Percentiles rank a stretch among this genome's conserved stretches.
Conservation (phyloP, 352 stramenopile genomes). For the Phytophthora parvispora region DNA sequence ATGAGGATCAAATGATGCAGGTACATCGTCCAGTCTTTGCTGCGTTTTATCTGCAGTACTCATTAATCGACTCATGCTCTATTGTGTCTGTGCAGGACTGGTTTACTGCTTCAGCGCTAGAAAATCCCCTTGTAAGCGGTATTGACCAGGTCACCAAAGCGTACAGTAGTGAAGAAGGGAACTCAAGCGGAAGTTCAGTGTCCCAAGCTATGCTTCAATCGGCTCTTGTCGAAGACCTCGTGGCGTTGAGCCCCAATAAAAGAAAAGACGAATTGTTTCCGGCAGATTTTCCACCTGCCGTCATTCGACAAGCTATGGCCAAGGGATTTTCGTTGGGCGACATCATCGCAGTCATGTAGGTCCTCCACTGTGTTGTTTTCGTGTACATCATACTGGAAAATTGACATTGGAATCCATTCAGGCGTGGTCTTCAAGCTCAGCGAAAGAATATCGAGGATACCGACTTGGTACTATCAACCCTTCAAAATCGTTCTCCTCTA, state of each 20-base stretch:
- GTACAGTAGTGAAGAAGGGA: constrained; percentile 31
- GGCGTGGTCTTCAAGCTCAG: constrained; percentile 64
- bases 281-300: constrained; percentile 49
- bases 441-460: constrained; percentile 47
- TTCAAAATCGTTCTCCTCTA: constrained; percentile 55
- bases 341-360: constrained; percentile 69
- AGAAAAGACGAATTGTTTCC: constrained; percentile 61
- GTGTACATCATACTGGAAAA: not conserved
- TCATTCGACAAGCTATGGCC: constrained; percentile 61
- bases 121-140: constrained; percentile 58
- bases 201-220: constrained; percentile 52
- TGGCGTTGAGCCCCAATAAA: constrained; percentile 59
- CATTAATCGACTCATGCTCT: not conserved
- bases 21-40: constrained; percentile 11
- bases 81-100: constrained; percentile 41
- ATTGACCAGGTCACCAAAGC: constrained; percentile 35
- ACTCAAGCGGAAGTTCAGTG: constrained; percentile 21
- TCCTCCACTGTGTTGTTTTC: not conserved
- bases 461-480: constrained; percentile 47
- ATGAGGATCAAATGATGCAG: constrained; percentile 74
- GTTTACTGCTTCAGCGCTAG: constrained; percentile 59
- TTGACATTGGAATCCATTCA: constrained; percentile 16
- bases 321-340: constrained; percentile 63
- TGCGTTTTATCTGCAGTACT: not conserved
- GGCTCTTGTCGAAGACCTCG: constrained; percentile 50